These are phyloP conservation scores for Leccinum subtestaceum DNA, from an alignment of 768 basidiomycete species.

Conservation along the genomic window DNA sequence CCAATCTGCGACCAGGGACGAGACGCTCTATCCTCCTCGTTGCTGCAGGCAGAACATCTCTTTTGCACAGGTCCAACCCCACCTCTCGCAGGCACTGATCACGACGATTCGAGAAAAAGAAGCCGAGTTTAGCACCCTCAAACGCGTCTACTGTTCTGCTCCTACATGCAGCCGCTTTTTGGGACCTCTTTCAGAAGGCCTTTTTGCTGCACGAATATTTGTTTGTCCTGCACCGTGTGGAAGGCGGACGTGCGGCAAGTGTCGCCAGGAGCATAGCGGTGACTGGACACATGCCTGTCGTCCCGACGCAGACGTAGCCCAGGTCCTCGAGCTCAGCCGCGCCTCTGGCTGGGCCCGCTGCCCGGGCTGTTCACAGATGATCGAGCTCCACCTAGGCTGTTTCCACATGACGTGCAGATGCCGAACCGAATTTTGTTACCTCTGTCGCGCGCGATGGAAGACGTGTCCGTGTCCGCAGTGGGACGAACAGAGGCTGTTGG, in stretches of 20 bases:
- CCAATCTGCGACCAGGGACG: slow-evolving; percentile 35
- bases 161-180: slow-evolving; percentile 37
- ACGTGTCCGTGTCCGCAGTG: slow-evolving; percentile 61
- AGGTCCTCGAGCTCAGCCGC: slow-evolving; percentile 27
- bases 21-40: slow-evolving; percentile 40
- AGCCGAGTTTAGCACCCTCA: slow-evolving; percentile 31
- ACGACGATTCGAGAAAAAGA: slow-evolving; percentile 25
- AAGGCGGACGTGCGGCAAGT: slow-evolving; percentile 25
- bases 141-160: slow-evolving; percentile 39
- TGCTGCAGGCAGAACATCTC: slow-evolving; percentile 37
- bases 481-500: slow-evolving; percentile 48
- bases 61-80: slow-evolving; percentile 19
- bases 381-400: slow-evolving; percentile 38
- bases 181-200: slow-evolving; percentile 28
- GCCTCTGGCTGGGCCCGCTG: slow-evolving; percentile 37
- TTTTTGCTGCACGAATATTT: slow-evolving; percentile 23
- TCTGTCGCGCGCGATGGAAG: slow-evolving; percentile 61
- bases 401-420: slow-evolving; percentile 43
- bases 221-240: slow-evolving; percentile 22
- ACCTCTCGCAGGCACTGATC: slow-evolving; percentile 23
- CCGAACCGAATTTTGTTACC: slow-evolving; percentile 39
- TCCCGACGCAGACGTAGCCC: slow-evolving; percentile 23
- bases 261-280: slow-evolving; percentile 24
- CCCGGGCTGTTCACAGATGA: slow-evolving; percentile 38
- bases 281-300: slow-evolving; percentile 26